These are phyloP conservation scores for Mycena metata DNA, from an alignment of 768 basidiomycete genomes.

Conservation along the genomic window DNA sequence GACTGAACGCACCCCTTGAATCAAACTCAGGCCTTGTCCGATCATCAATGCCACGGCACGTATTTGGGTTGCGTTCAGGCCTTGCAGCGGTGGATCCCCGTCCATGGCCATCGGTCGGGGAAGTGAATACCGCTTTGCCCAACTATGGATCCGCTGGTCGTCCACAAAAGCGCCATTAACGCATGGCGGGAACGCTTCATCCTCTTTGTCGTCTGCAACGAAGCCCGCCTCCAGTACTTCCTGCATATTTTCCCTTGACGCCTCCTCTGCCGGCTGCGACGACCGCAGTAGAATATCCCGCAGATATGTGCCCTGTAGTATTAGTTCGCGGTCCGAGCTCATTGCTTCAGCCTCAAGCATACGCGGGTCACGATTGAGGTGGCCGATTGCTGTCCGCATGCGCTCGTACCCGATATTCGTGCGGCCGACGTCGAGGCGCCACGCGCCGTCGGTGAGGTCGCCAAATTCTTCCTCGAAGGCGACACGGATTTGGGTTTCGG, in stretches of 20 bases:
- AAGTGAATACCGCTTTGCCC: constrained; percentile 78
- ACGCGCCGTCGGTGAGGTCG: constrained; percentile 60
- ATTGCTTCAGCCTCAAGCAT: constrained; percentile 50
- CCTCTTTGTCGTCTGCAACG: neutral
- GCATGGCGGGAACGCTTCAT: constrained; percentile 21
- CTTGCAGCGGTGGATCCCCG: constrained; percentile 79
- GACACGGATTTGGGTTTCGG: constrained; percentile 67
- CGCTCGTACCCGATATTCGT: constrained; percentile 76
- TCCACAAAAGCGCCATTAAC: constrained; percentile 70
- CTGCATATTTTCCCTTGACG: neutral
- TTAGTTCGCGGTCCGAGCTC: constrained; percentile 57
- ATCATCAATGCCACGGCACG: constrained; percentile 91
- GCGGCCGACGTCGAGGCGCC: constrained; percentile 80
- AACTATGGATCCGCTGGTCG: constrained; percentile 84
- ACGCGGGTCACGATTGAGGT: constrained; percentile 68
- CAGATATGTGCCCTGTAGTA: constrained; percentile 79
- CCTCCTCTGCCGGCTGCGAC: constrained; percentile 53
- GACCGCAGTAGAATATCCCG: constrained; percentile 78
- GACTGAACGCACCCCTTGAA: constrained; percentile 80
- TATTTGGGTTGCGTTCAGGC: constrained; percentile 81
- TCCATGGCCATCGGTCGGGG: constrained; percentile 74
- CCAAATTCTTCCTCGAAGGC: constrained; percentile 65
- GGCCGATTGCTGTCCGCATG: constrained; percentile 75
- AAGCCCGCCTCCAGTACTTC: neutral
- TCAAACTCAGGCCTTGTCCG: constrained; percentile 79